phyloP scores from a whole-genome alignment of 2,329 filamentous ascomycete species.

The Penicillium nordicum region DNA sequence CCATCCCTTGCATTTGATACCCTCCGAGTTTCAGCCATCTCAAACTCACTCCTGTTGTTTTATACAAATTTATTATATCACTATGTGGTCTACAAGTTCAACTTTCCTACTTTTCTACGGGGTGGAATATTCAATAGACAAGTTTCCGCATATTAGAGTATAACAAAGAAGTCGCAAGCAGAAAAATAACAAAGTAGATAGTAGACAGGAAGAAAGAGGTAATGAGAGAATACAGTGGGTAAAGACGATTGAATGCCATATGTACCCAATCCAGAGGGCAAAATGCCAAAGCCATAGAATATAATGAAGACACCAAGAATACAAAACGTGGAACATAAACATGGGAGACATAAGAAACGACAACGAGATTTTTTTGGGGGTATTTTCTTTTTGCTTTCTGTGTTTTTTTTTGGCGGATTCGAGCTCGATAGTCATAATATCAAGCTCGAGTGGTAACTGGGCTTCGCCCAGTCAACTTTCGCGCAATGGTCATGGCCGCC shows the following conservation, averaged over 20 bases:
- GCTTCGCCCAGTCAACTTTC: constrained; percentile 27
- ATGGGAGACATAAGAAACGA: neutral
- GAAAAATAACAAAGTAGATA: neutral
- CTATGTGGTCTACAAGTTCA: neutral
- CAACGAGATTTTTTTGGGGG: neutral
- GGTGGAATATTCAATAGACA: neutral
- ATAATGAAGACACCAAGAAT: neutral
- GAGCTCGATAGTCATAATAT: neutral
- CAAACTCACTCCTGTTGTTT: neutral
- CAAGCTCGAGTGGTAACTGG: constrained; percentile 18
- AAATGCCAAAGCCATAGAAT: neutral
- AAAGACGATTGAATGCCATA: neutral
- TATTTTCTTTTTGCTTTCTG: neutral
- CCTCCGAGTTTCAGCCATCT: neutral
- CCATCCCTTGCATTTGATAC: neutral
- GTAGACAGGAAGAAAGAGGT: neutral
- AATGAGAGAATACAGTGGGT: constrained; percentile 6
- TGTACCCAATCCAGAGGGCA: constrained; percentile 1
- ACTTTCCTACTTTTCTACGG: neutral
- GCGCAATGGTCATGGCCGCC: constrained; percentile 30
- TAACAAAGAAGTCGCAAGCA: neutral
- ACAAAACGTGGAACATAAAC: neutral
- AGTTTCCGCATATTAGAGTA: constrained; percentile 3
- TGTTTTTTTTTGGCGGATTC: neutral
- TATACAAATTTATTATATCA: no score